Base-by-base conservation (phyloP, 2,329 filamentous ascomycete species). In the Trichothecium sympodiale region DNA sequence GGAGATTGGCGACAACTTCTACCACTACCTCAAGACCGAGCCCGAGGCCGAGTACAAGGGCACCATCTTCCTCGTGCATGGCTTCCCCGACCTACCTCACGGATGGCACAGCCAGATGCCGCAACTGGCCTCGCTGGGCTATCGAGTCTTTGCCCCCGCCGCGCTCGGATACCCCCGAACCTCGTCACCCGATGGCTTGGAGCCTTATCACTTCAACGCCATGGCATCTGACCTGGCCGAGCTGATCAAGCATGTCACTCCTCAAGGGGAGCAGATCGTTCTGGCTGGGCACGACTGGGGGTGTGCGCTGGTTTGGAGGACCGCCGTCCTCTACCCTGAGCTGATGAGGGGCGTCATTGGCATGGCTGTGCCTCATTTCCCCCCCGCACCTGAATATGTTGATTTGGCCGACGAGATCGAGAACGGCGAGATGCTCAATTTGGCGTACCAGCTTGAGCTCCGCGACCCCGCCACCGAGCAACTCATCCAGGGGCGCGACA, bases 231-330 rank as follows among this genome's bases (percentile, higher is more conserved):
- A 89, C 49, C 71, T 93, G 41, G 78, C 74, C 13, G 72, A 72
- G 35, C 66, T 93, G 16, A 74, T 80, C 4, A 61, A 61, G 36
- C 67, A 76, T 38, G 55, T 53, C 17, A 43, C 51, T 35, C 32
- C 61, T 55, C 15, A 59, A 56, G 20, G 20, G 20, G 30, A 43
- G 34, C 52, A 49, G 25, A 77, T 89, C 48, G 77, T 91, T 33
- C 65, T 93, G 5, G 83, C 83, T 29, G 85, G 83, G 7, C 85
- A 93, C 59, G 85, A 91, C 58, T 89, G 85, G 81, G 85, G 85
- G 52, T 83, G 80, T 44, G 65, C 68, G 3, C 64, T 85, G 8
- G 76, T 79, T 34, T 87, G 80, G 62, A 74, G 83, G 34, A 62
- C 80, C 34, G 75, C 78, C 5, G 69, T 79, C 37, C 81, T 73